Evolutionary conservation across 257 asterid species (phyloP).

Genomic region (Lavandula angustifolia): DNA sequence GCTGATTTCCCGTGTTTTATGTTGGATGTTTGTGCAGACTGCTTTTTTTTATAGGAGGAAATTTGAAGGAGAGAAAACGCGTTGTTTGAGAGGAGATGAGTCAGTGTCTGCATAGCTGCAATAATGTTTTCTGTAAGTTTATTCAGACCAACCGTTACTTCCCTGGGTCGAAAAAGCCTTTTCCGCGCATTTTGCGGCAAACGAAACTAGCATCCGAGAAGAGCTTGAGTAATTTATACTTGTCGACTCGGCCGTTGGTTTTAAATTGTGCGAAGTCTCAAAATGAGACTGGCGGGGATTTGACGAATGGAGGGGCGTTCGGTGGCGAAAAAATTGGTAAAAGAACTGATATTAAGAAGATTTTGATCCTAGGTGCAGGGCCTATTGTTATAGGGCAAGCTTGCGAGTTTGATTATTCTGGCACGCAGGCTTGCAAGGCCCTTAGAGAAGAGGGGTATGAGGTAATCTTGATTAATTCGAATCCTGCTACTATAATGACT

Average conservation of each 20-base stretch:
- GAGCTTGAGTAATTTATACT: conserved; percentile 22
- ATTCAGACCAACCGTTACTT: conserved; percentile 39
- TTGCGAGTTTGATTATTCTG: conserved; percentile 96
- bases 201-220: conserved; percentile 23
- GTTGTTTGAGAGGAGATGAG: conserved; percentile 40
- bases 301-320: conserved; percentile 11
- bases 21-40: conserved; percentile 16
- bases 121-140: conserved; percentile 41
- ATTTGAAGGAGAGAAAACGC: not conserved
- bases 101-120: conserved; percentile 45
- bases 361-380: conserved; percentile 93
- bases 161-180: conserved; percentile 38
- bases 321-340: conserved; percentile 47
- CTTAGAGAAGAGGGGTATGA: conserved; percentile 96
- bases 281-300: conserved; percentile 14
- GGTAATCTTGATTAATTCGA: conserved; percentile 85
- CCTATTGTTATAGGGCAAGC: conserved; percentile 99
- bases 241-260: conserved; percentile 40
- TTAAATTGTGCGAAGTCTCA: conserved; percentile 41
- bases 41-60: not conserved
- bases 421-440: conserved; percentile 98
- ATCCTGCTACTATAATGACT: conserved; percentile 98
- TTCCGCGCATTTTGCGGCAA: conserved; percentile 37
- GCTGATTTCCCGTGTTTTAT: not conserved
- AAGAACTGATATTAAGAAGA: conserved; percentile 84